Evolutionary conservation across 257 asterid genomes (phyloP).

Genomic region (Buddleja alternifolia): DNA sequence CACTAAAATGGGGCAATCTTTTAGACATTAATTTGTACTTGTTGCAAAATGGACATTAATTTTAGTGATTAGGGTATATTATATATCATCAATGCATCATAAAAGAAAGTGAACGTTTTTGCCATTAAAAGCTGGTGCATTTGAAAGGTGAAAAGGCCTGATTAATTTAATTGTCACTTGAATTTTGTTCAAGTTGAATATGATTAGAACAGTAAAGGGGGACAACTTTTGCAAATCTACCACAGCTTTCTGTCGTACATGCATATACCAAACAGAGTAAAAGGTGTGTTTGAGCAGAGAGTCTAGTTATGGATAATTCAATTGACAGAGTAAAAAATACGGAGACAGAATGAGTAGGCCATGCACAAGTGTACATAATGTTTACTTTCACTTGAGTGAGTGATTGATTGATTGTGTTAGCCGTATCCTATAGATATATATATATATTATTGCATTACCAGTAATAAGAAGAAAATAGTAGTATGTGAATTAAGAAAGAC

Average conservation of each 20-base stretch:
- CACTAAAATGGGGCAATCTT: too few species aligned
- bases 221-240: neutral
- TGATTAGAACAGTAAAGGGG: neutral
- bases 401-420: too few species aligned
- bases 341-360: neutral
- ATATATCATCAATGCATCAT: too few species aligned
- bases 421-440: too few species aligned
- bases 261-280: slow-evolving; percentile 16
- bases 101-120: too few species aligned
- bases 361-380: too few species aligned
- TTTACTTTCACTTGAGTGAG: too few species aligned
- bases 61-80: too few species aligned
- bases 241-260: slow-evolving; percentile 1
- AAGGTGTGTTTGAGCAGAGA: slow-evolving; percentile 18
- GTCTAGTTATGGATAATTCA: neutral
- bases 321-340: neutral
- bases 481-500: neutral
- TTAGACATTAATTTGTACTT: neutral
- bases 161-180: neutral
- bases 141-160: neutral
- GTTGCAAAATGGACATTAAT: too few species aligned
- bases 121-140: too few species aligned
- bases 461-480: too few species aligned
- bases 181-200: neutral
- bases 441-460: too few species aligned